These are phyloP conservation scores for Kwoniella dendrophila DNA, from an alignment of 768 basidiomycete species.

Conservation along the genomic window DNA sequence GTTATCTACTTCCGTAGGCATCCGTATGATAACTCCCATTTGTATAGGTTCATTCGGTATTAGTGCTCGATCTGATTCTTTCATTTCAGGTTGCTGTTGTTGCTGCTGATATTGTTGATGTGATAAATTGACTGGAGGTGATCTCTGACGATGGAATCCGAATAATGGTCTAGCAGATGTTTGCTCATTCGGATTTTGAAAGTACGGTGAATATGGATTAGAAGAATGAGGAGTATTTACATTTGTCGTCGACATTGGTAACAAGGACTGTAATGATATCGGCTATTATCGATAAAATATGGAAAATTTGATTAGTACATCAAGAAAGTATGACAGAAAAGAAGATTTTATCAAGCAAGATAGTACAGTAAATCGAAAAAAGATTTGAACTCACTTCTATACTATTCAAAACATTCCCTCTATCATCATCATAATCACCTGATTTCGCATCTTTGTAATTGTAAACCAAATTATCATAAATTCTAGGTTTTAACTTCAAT, in stretches of 20 bases:
- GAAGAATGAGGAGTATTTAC: not conserved
- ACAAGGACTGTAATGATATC: conserved; percentile 26
- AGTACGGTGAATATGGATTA: too few relatives aligned
- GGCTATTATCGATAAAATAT: conserved; percentile 14
- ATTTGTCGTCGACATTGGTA: conserved; percentile 2
- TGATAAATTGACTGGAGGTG: conserved; percentile 1
- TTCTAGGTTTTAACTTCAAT: conserved; percentile 27
- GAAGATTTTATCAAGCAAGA: not conserved
- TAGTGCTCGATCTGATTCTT: conserved; percentile 23
- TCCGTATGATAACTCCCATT: conserved; percentile 40
- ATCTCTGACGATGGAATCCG: conserved; percentile 17
- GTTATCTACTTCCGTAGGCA: conserved; percentile 31
- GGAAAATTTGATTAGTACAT: not conserved
- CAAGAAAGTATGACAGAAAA: not conserved
- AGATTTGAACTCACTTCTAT: conserved; percentile 7
- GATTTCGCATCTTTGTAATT: too few relatives aligned
- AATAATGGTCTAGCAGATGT: conserved; percentile 6
- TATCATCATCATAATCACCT: conserved; percentile 11
- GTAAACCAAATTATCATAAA: conserved; percentile 33
- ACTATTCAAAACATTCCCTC: conserved; percentile 21
- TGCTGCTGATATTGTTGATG: too few relatives aligned
- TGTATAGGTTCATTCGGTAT: conserved; percentile 27
- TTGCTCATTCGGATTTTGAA: too few relatives aligned
- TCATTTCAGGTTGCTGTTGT: conserved; percentile 7
- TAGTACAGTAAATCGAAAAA: too few relatives aligned